A percentile compares a stretch with the other conserved stretches of the same genome.
phyloP scores from a whole-genome alignment of 2,329 filamentous ascomycete species.

The Eutypa lata region DNA sequence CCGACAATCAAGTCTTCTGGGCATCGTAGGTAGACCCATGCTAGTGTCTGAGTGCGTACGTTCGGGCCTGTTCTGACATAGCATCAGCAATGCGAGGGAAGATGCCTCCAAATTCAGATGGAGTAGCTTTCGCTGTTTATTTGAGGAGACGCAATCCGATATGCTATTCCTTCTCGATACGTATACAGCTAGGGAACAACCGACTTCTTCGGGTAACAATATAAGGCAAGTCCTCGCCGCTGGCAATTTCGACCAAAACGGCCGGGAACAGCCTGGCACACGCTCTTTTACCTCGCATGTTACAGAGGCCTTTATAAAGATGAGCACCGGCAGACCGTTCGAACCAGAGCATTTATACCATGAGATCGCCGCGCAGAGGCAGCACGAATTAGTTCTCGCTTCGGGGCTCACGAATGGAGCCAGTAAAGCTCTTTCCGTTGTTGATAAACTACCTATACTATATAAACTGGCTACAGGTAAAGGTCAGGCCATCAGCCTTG shows the following conservation, averaged over 20 bases:
- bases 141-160: slow-evolving; percentile 62
- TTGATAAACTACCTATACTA: slow-evolving; percentile 44
- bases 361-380: slow-evolving; percentile 46
- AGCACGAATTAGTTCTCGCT: slow-evolving; percentile 42
- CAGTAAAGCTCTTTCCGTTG: slow-evolving; percentile 31
- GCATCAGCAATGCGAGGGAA: slow-evolving; percentile 50
- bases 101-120: slow-evolving; percentile 62
- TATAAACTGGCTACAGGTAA: slow-evolving; percentile 56
- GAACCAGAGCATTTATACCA: slow-evolving; percentile 55
- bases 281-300: slow-evolving; percentile 58
- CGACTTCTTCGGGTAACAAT: slow-evolving; percentile 49
- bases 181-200: slow-evolving; percentile 52
- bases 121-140: slow-evolving; percentile 59
- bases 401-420: slow-evolving; percentile 45
- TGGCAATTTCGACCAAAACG: slow-evolving; percentile 49
- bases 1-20: slow-evolving; percentile 63
- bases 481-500: slow-evolving; percentile 50
- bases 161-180: slow-evolving; percentile 61
- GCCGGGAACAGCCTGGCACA: slow-evolving; percentile 37
- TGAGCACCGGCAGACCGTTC: slow-evolving; percentile 53
- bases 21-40: slow-evolving; percentile 52
- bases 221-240: slow-evolving; percentile 62
- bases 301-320: slow-evolving; percentile 51
- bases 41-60: slow-evolving; percentile 4
- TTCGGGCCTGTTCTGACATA: slow-evolving; percentile 33